Evolutionary conservation across 352 stramenopile genomes (phyloP).

Genomic region (Phytophthora podocarpi): DNA sequence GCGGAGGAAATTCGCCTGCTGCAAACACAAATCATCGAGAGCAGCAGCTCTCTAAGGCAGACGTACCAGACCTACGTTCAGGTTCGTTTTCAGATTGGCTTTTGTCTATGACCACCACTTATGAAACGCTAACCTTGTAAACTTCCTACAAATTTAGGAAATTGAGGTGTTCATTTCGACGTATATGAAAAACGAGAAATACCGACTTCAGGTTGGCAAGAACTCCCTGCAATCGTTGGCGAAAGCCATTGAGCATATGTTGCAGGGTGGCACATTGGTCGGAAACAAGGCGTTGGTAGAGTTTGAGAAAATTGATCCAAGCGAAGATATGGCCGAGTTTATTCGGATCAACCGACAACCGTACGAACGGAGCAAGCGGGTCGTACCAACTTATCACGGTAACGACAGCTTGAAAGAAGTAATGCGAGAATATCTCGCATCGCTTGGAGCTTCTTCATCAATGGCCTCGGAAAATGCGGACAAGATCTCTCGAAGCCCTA

Average conservation of each 20-base stretch:
- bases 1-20: constrained; percentile 51
- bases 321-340: constrained; percentile 68
- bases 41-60: constrained; percentile 41
- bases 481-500: constrained; percentile 9
- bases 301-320: constrained; percentile 64
- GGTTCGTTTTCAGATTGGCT: constrained; percentile 33
- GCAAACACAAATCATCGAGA: constrained; percentile 40
- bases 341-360: constrained; percentile 55
- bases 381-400: constrained; percentile 48
- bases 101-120: background rate
- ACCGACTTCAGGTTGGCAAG: constrained; percentile 81
- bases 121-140: background rate
- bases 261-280: constrained; percentile 42
- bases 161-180: constrained; percentile 75
- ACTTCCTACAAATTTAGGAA: constrained; percentile 52
- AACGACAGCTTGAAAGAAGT: constrained; percentile 63
- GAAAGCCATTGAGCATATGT: constrained; percentile 72
- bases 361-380: constrained; percentile 47
- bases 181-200: constrained; percentile 90
- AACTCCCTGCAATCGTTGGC: constrained; percentile 72
- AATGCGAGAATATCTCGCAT: constrained; percentile 54
- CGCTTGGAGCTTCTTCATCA: constrained; percentile 10
- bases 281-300: constrained; percentile 43
- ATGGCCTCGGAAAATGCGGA: constrained; percentile 23
- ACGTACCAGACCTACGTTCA: constrained; percentile 64